Base-by-base conservation (phyloP, 192 early-diverging fungal species). In the Dimargaris cristalligena region DNA sequence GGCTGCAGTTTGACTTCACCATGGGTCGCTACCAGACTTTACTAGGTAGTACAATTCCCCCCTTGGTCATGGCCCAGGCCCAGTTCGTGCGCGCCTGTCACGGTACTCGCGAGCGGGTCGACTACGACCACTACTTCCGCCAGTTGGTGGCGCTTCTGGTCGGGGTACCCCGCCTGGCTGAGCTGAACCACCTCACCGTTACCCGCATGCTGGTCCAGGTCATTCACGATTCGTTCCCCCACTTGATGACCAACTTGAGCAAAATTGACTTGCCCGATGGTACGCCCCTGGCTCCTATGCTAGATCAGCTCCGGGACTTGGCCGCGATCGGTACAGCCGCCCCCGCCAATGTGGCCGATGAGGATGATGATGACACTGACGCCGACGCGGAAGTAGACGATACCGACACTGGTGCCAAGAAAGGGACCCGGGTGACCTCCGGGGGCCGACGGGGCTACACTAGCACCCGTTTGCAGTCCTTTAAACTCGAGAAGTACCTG, bases 141-240 rank as follows among this genome's bases (percentile, higher is more conserved):
- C n/a, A 47, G 6, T 22, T 47, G 20, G 25, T 47, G 46, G n/a
- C 20, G 46, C 20, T 25, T 25, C 46, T 47, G 46, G 20, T 47
- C 3, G 20, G n/a, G 46, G 46, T 78, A 0, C 79, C 80, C 0
- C 66, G 65, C 16, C 63, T 85, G 13, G 81, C 79, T 8, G 88
- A 89, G 63, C 65, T 74, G 38, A 79, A 82, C 55, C 73, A 79
- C 28, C 68, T 69, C 30, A 69, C 80, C 2, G 49, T 90, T 26
- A 74, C 87, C 31, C 69, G 65, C n/a, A 52, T 79, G 14, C 88
- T 90, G 55, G 66, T 89, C 32, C 65, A 71, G 22, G 82, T 84
- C 60, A 71, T 75, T 34, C 65, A 79, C 38, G 62, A 71, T 23
- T 74, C 79, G 44, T 78, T 77, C 45, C 6, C 46, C 46, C 25